Evolutionary conservation across 2,329 filamentous ascomycete genomes (phyloP), one percentile per base, ranked within the genome.

Genomic region (Davidsoniella virescens): DNA sequence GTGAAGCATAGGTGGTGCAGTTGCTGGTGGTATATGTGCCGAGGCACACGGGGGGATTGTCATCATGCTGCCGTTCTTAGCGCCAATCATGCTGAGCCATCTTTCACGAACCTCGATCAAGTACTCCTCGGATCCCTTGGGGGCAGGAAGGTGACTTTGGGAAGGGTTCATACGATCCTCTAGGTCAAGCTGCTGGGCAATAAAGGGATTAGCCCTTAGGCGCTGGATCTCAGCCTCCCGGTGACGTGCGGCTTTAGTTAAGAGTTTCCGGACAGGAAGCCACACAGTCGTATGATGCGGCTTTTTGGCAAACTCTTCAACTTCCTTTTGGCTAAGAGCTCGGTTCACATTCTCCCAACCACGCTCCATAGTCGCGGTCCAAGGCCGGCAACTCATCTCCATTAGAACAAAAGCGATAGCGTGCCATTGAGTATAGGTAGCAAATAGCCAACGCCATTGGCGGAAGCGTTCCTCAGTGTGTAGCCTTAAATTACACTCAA

Each of bases 401-500:
- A 72, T 63, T 0, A 74, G 62, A 20, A 68, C 62, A 56, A 71
- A 73, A 2, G 70, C 67, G 54, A 73, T 64, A 20, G 70, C 67
- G 47, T 71, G 68, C 70, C 70, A 74, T 50, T 70, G 70, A 4
- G 68, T 67, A 51, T 73, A 73, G 0, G 69, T 73, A 55, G 67
- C 64, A 55, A 69, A 71, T 2, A 73, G 59, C 71, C 71, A 74
- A 17, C 64, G 60, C 59, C 69, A 74, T 37, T 67, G 65, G 46
- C 64, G 65, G 55, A 64, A 67, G 5, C 67, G 62, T 5, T 60
- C 57, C 41, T 86, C 80, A 0, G 71, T 75, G 57, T 82, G 76
- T 12, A 87, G 65, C 1, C 83, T 68, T 45, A 80, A 68, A 16
- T 75, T 75, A 59, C 84, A 64, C 61, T 88, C 84, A 44, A 87